Base-by-base conservation (phyloP, 345 rosid species). In the Rhodomyrtus tomentosa region DNA sequence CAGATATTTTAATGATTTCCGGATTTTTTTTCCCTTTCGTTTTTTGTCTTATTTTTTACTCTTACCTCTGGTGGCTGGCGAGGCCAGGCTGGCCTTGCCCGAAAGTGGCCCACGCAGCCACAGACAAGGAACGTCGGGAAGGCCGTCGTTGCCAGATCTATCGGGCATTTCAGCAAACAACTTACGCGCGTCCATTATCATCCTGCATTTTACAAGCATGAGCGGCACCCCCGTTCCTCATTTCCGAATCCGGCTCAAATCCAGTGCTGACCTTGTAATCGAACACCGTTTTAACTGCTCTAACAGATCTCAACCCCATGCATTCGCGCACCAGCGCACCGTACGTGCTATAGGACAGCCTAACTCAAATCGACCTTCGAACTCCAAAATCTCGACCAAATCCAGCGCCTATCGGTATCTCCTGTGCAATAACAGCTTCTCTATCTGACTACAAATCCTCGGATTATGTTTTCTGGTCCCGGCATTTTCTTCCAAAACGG, bases 81-180 rank as follows among this genome's bases (percentile, higher is more conserved):
- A 48, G 50, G n/a, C n/a, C n/a, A n/a, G 50, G 3, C 50, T 48
- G 12, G 50, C 50, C 50, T 48, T 3, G 10, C 50, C 12, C 50
- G 50, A 48, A 11, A 1, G 12, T 9, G 50, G 50, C 50, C 12
- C 12, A 9, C 50, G 10, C 50, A 1, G 11, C 50, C 50, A 9
- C 50, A 48, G 10, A 48, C 12, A 3, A 48, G 50, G 50, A 48
- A 48, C 50, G 12, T 11, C 11, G 12, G 50, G 11, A 9, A 48
- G 50, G 50, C 50, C 12, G 10, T 3, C 50, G 11, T 48, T 9
- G 11, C 50, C 50, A 48, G 50, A 48, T 48, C 89, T 94, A 22
- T 93, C 92, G 22, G 92, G 94, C 95, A 96, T 95, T 88, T 92
- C 93, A 81, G 91, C 98, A 80, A 96, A 96, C 86, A 93, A 83